These are phyloP conservation scores for Candida ascalaphidarum DNA, from an alignment of 805 yeast species.

Conservation along the genomic window DNA sequence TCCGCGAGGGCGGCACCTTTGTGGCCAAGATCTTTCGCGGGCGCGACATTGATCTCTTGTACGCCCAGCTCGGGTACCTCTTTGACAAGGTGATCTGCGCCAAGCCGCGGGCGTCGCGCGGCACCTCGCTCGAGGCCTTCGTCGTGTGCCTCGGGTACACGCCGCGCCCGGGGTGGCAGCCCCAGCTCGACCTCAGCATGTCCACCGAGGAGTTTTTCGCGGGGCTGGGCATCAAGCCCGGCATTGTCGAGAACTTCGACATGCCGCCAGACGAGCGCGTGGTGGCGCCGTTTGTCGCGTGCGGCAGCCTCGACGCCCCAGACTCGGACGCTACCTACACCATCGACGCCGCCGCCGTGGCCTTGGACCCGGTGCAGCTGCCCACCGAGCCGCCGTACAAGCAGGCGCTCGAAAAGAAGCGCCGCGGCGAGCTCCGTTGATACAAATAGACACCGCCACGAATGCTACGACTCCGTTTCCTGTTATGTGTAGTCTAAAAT, in stretches of 20 bases:
- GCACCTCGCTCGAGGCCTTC: conserved; percentile 89
- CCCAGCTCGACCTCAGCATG: conserved; percentile 43
- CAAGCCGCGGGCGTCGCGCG: conserved; percentile 91
- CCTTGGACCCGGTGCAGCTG: conserved; percentile 85
- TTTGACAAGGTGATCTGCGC: conserved; percentile 90
- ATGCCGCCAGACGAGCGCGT: conserved; percentile 56
- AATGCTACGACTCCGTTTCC: too few relatives aligned
- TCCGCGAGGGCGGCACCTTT: conserved; percentile 85
- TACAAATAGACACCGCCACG: too few relatives aligned
- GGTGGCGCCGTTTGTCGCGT: conserved; percentile 89
- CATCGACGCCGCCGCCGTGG: conserved; percentile 33
- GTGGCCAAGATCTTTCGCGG: conserved; percentile 97
- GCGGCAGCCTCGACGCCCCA: conserved; percentile 82
- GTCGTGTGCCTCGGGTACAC: conserved; percentile 84
- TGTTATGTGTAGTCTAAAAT: too few relatives aligned
- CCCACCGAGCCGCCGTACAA: conserved; percentile 98
- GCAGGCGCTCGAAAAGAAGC: conserved; percentile 78
- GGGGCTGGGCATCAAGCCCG: conserved; percentile 43
- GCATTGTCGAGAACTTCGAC: conserved; percentile 36
- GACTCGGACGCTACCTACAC: conserved; percentile 95
- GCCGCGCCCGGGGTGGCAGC: conserved; percentile 81
- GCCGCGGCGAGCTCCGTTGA: conserved; percentile 69
- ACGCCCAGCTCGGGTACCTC: conserved; percentile 81
- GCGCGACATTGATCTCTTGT: conserved; percentile 86
- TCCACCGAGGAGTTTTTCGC: conserved; percentile 83